phyloP scores from a whole-genome alignment of 495 filamentous ascomycete species.

The Penicillium psychrofluorescens region DNA sequence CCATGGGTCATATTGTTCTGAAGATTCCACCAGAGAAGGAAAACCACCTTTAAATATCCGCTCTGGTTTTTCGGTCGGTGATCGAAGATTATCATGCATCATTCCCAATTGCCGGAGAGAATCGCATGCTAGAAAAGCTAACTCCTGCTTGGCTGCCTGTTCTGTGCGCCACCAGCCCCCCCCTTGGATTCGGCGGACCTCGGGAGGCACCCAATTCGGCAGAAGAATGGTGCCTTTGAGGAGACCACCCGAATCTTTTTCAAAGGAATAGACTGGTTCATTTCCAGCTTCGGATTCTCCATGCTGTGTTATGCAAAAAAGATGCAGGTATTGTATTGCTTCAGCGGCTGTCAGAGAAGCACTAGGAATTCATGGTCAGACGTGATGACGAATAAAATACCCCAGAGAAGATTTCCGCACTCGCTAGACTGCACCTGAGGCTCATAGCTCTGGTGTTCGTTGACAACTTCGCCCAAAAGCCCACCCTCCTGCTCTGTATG shows the following conservation, averaged over 20 bases:
- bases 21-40: constrained; percentile 38
- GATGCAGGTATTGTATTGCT: constrained; percentile 66
- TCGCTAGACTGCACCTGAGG: too few species aligned
- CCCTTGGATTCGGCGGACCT: constrained; percentile 51
- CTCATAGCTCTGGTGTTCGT: too few species aligned
- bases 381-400: too few species aligned
- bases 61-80: constrained; percentile 30
- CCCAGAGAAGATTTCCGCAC: too few species aligned
- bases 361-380: constrained; percentile 24
- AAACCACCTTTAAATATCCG: constrained; percentile 3
- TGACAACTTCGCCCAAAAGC: too few species aligned
- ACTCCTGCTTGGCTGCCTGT: constrained; percentile 69
- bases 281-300: constrained; percentile 45
- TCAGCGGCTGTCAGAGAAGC: constrained; percentile 69
- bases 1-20: constrained; percentile 60
- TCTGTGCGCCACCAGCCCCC: constrained; percentile 59
- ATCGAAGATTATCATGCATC: constrained; percentile 74
- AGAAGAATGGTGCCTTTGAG: constrained; percentile 48
- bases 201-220: constrained; percentile 59
- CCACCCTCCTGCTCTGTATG: too few species aligned
- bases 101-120: constrained; percentile 62
- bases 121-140: constrained; percentile 75
- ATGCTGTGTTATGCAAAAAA: constrained; percentile 66
- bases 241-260: constrained; percentile 12
- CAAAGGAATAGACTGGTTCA: constrained; percentile 41